These are phyloP conservation scores for Boletellus ananas DNA, from an alignment of 768 basidiomycete species.

Conservation along the genomic window DNA sequence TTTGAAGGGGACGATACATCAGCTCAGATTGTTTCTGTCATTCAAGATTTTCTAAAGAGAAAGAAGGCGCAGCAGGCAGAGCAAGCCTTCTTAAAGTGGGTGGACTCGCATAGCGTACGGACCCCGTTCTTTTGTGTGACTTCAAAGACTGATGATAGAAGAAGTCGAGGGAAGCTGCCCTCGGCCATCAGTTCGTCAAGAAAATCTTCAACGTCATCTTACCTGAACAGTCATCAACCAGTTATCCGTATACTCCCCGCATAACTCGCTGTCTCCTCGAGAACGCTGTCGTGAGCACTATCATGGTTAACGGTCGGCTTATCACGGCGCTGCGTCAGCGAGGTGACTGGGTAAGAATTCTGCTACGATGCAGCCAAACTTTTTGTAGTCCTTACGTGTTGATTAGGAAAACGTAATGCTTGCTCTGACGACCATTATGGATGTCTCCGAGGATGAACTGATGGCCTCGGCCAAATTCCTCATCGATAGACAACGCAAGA, in stretches of 20 bases:
- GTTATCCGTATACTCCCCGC: slow-evolving; percentile 50
- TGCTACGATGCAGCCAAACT: not conserved
- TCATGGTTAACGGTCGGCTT: slow-evolving; percentile 61
- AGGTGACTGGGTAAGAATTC: slow-evolving; percentile 62
- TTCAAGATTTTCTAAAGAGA: slow-evolving; percentile 41
- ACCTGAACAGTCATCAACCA: slow-evolving; percentile 34
- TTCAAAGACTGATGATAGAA: slow-evolving; percentile 1
- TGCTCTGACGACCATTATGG: slow-evolving; percentile 52
- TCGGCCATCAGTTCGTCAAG: slow-evolving; percentile 55
- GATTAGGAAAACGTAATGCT: slow-evolving; percentile 40
- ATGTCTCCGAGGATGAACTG: slow-evolving; percentile 65
- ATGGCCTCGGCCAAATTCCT: slow-evolving; percentile 49
- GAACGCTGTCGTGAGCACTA: slow-evolving; percentile 49
- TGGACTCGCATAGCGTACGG: slow-evolving; percentile 34
- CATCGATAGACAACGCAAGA: slow-evolving; percentile 35
- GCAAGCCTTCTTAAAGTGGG: slow-evolving; percentile 60
- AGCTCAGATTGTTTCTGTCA: slow-evolving; percentile 34
- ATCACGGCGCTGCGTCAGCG: slow-evolving; percentile 48
- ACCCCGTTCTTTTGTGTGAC: not conserved
- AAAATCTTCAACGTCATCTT: slow-evolving; percentile 52
- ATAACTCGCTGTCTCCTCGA: slow-evolving; percentile 57
- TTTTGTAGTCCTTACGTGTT: not conserved
- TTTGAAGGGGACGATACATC: slow-evolving; percentile 18
- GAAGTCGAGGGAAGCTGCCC: slow-evolving; percentile 17
- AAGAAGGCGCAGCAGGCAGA: slow-evolving; percentile 52